These are phyloP conservation scores for Sanghuangporus weigelae DNA, from an alignment of 1,284 basidiomycete genomes.

Conservation along the genomic window DNA sequence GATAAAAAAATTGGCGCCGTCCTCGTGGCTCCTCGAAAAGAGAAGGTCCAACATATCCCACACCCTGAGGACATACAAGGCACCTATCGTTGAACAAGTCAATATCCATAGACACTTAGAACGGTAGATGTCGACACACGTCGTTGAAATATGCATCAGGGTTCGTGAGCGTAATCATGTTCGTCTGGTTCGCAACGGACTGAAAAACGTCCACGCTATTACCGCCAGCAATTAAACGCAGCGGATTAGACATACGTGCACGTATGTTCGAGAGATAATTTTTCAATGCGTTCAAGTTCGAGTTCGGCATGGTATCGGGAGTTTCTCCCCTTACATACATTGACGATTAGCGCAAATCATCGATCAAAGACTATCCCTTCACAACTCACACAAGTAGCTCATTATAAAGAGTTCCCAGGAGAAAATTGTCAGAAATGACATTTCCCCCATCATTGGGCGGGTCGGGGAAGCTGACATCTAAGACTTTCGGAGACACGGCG, in stretches of 20 bases:
- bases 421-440: slow-evolving; percentile 34
- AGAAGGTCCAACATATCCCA: too few relatives aligned
- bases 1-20: too few relatives aligned
- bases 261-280: slow-evolving; percentile 36
- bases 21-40: too few relatives aligned
- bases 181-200: slow-evolving; percentile 35
- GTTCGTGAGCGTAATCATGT: slow-evolving; percentile 36
- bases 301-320: slow-evolving; percentile 28
- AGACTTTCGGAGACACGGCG: neutral
- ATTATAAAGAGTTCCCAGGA: slow-evolving; percentile 38
- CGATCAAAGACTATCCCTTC: neutral
- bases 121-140: slow-evolving; percentile 21
- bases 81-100: slow-evolving; percentile 10
- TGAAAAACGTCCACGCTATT: slow-evolving; percentile 37
- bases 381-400: slow-evolving; percentile 32
- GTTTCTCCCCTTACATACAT: slow-evolving; percentile 31
- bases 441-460: slow-evolving; percentile 27
- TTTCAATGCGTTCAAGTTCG: slow-evolving; percentile 34
- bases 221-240: slow-evolving; percentile 45
- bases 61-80: slow-evolving; percentile 31
- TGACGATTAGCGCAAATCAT: neutral
- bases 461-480: neutral
- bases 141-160: slow-evolving; percentile 37
- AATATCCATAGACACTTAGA: neutral
- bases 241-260: slow-evolving; percentile 31